A percentile compares a stretch with the other conserved stretches of the same genome.
These are phyloP conservation scores for Sporisorium reilianum DNA, from an alignment of 1,284 basidiomycete species.

Conservation along the genomic window DNA sequence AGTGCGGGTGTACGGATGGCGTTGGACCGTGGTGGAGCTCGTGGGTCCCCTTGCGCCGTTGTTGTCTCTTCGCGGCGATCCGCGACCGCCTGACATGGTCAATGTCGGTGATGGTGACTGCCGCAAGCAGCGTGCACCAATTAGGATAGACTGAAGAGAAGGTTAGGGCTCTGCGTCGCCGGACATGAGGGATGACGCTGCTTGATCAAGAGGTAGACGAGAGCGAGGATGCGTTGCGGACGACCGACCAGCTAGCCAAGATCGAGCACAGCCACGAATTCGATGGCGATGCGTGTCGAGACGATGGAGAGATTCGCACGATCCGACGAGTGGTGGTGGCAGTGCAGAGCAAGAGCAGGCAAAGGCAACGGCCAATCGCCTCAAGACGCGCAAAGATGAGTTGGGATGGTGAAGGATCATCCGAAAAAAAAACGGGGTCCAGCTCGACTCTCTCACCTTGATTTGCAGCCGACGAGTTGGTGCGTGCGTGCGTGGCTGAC, in stretches of 20 bases:
- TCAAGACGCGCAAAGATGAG: neutral
- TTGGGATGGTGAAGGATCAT: slow-evolving; percentile 1
- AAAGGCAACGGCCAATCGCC: neutral
- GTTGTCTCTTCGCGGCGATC: slow-evolving; percentile 19
- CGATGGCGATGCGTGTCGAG: neutral
- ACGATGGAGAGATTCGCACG: neutral
- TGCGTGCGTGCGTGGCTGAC: neutral
- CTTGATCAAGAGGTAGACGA: neutral
- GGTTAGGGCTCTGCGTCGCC: neutral
- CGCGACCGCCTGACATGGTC: slow-evolving; percentile 17
- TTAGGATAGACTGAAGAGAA: neutral
- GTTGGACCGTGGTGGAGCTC: slow-evolving; percentile 24
- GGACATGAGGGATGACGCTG: neutral
- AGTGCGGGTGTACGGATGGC: slow-evolving; percentile 37
- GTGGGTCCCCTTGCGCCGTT: slow-evolving; percentile 6
- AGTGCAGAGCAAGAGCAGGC: neutral
- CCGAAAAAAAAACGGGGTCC: slow-evolving; percentile 11
- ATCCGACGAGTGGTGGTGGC: neutral
- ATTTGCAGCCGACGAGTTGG: too few relatives aligned
- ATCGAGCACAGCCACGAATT: neutral
- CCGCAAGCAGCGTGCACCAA: neutral
- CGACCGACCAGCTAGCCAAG: neutral
- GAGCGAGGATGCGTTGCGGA: neutral
- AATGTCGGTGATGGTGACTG: neutral
- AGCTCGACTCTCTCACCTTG: too few relatives aligned